A percentile compares a stretch with the other conserved stretches of the same genome.
Conservation (phyloP, 345 rosid species). For the Adansonia digitata region DNA sequence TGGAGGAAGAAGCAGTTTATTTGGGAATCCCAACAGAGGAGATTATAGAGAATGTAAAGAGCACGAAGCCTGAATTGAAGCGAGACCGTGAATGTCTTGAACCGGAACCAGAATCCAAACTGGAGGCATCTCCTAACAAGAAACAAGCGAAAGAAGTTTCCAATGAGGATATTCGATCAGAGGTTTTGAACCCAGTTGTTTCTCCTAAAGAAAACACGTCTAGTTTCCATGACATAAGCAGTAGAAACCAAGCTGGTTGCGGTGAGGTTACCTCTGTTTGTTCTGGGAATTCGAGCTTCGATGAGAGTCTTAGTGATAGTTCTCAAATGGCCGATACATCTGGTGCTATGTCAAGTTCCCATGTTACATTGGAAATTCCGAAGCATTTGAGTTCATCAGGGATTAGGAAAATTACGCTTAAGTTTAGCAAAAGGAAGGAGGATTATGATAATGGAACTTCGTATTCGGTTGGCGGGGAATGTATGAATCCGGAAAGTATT, state of each 20-base stretch:
- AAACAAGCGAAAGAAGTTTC: slow-evolving; percentile 68
- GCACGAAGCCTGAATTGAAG: slow-evolving; percentile 40
- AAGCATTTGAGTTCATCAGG: slow-evolving; percentile 78
- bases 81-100: slow-evolving; percentile 32
- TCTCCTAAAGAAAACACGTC: slow-evolving; percentile 52
- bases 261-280: slow-evolving; percentile 38
- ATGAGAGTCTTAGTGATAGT: slow-evolving; percentile 46
- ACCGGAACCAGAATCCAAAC: slow-evolving; percentile 27
- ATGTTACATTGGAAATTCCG: slow-evolving; percentile 81
- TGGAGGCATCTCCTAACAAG: slow-evolving; percentile 36
- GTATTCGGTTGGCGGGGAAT: slow-evolving; percentile 8
- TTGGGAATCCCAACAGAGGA: slow-evolving; percentile 29
- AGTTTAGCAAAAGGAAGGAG: slow-evolving; percentile 71
- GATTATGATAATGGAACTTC: slow-evolving; percentile 23
- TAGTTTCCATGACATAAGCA: slow-evolving; percentile 41
- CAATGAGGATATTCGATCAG: slow-evolving; percentile 68
- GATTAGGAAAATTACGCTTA: slow-evolving; percentile 79
- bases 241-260: slow-evolving; percentile 25
- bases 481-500: slow-evolving; percentile 13
- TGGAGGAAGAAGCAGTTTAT: slow-evolving; percentile 61
- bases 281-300: slow-evolving; percentile 40
- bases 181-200: slow-evolving; percentile 68
- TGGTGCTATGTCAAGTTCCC: slow-evolving; percentile 37
- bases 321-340: slow-evolving; percentile 23
- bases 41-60: slow-evolving; percentile 19